Evolutionary conservation across 805 yeast genomes (phyloP).

Genomic region (Myxozyma lipomycoides): DNA sequence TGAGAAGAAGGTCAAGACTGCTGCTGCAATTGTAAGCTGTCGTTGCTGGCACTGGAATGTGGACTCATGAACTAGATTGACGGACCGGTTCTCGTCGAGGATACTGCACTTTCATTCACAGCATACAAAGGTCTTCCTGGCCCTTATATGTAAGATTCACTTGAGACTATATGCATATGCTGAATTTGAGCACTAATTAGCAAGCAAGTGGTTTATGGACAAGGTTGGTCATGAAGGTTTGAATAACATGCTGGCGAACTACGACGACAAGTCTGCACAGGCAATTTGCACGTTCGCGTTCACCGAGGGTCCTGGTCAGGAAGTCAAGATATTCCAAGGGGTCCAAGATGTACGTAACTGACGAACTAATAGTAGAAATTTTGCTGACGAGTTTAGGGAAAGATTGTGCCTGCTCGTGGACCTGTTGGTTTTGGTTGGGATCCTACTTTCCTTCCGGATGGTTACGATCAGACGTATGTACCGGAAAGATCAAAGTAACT

Average conservation of each 20-base stretch:
- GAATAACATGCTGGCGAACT: conserved; percentile 71
- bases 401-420: conserved; percentile 73
- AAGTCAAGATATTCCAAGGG: conserved; percentile 80
- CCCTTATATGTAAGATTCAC: conserved; percentile 55
- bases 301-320: conserved; percentile 73
- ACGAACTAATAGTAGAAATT: neutral
- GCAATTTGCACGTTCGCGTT: conserved; percentile 93
- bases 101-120: conserved; percentile 80
- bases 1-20: conserved; percentile 69
- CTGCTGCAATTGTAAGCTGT: conserved; percentile 49
- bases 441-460: conserved; percentile 79
- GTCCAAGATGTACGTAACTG: conserved; percentile 19
- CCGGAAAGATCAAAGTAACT: neutral
- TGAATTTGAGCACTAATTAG: no score
- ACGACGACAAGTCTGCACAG: conserved; percentile 76
- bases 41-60: neutral
- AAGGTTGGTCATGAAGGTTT: conserved; percentile 72
- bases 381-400: conserved; percentile 54
- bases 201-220: conserved; percentile 77
- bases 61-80: conserved; percentile 35
- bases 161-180: no score
- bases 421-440: conserved; percentile 92
- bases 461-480: conserved; percentile 54
- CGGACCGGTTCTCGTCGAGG: conserved; percentile 92
- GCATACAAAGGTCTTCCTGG: conserved; percentile 89